phyloP scores from a whole-genome alignment of 129 eudicot genomes.

The Tanacetum coccineum region DNA sequence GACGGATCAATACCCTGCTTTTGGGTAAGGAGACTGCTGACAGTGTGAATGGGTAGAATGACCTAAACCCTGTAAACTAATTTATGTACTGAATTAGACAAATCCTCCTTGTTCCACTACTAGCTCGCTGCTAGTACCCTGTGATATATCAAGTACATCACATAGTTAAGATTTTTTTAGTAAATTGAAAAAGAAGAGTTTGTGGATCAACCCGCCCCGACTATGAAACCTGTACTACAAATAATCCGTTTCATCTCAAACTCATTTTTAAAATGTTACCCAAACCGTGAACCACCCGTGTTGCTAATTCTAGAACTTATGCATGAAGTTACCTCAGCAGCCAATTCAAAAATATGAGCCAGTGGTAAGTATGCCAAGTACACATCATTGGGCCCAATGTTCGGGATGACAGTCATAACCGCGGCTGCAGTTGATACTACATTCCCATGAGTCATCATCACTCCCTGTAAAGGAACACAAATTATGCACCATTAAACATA shows the following conservation, averaged over 20 bases:
- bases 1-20: too few relatives aligned
- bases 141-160: too few relatives aligned
- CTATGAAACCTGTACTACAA: neutral
- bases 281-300: neutral
- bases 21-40: too few relatives aligned
- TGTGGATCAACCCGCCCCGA: neutral
- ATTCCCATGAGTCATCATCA: slow-evolving; percentile 97
- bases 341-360: slow-evolving; percentile 93
- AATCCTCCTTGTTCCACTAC: too few relatives aligned
- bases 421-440: slow-evolving; percentile 94
- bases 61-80: too few relatives aligned
- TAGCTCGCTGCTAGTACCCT: too few relatives aligned
- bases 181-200: neutral
- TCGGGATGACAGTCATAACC: slow-evolving; percentile 80
- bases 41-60: too few relatives aligned
- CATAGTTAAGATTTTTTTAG: neutral
- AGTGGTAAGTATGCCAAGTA: slow-evolving; percentile 90
- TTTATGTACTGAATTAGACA: too few relatives aligned
- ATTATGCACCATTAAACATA: neutral
- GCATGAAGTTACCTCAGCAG: slow-evolving; percentile 72
- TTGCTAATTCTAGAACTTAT: neutral
- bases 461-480: slow-evolving; percentile 52
- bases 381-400: slow-evolving; percentile 63
- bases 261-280: neutral
- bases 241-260: neutral